A percentile compares a stretch with the other conserved stretches of the same genome.
phyloP scores from a whole-genome alignment of 192 early-diverging fungal species.

The Coemansia sp. region DNA sequence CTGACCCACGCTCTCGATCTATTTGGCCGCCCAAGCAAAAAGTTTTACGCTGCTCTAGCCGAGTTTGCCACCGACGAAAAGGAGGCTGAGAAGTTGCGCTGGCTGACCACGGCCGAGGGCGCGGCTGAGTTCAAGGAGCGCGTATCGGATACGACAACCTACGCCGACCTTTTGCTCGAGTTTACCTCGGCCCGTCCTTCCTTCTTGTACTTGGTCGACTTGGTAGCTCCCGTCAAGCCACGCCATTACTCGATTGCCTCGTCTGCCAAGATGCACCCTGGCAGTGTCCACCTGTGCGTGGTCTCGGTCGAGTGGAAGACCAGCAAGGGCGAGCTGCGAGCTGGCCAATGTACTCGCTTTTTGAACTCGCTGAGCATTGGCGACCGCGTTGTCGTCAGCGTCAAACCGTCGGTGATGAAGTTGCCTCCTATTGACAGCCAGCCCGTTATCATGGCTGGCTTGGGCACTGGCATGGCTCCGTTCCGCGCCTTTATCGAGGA shows the following conservation, averaged over 20 bases:
- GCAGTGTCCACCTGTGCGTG: conserved; percentile 87
- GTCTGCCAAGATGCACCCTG: conserved; percentile 82
- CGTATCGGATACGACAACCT: conserved; percentile 82
- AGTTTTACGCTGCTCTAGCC: conserved; percentile 87
- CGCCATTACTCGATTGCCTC: conserved; percentile 99
- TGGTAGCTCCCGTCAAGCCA: conserved; percentile 90
- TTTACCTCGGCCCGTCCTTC: conserved; percentile 82
- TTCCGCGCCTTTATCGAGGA: conserved; percentile 98
- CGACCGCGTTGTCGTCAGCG: conserved; percentile 75
- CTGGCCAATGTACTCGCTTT: conserved; percentile 93
- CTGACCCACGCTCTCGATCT: conserved; percentile 85
- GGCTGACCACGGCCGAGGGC: conserved; percentile 71
- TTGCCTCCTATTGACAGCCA: conserved; percentile 77
- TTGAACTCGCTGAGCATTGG: conserved; percentile 71
- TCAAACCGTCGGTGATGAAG: conserved; percentile 98
- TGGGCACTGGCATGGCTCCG: conserved; percentile 98
- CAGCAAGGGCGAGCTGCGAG: conserved; percentile 66
- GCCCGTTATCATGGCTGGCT: conserved; percentile 96
- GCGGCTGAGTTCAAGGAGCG: conserved; percentile 78
- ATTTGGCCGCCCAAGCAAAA: conserved; percentile 94
- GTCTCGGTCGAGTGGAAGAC: conserved; percentile 91
- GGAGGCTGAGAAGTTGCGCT: conserved; percentile 68
- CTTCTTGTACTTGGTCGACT: conserved; percentile 68
- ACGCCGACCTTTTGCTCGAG: conserved; percentile 84
- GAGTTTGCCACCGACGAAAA: conserved; percentile 67